phyloP scores from a whole-genome alignment of 352 stramenopile genomes.

The Globisporangium radiosum region DNA sequence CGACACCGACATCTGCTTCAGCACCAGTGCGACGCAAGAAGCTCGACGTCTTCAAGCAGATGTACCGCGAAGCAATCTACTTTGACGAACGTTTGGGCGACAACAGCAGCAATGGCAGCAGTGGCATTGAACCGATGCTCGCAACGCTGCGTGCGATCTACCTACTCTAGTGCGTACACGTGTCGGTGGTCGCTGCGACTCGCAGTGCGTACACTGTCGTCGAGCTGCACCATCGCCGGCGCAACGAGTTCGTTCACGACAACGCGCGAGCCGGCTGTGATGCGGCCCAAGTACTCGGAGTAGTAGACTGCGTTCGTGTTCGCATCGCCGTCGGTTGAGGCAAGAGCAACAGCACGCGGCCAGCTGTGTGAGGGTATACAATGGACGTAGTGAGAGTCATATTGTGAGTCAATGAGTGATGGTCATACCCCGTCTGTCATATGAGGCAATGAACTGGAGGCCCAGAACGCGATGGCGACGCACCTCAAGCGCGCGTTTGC shows the following conservation, averaged over 20 bases:
- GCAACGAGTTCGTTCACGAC: slow-evolving; percentile 43
- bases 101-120: slow-evolving; percentile 9
- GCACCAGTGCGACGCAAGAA: slow-evolving; percentile 29
- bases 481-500: slow-evolving; percentile 52
- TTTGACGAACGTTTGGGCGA: slow-evolving; percentile 29
- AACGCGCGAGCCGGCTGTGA: slow-evolving; percentile 20
- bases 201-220: slow-evolving; percentile 28
- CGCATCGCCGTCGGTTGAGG: slow-evolving; percentile 20
- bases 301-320: slow-evolving; percentile 48
- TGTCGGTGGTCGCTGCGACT: slow-evolving; percentile 14
- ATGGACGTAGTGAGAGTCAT: not conserved
- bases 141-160: slow-evolving; percentile 57
- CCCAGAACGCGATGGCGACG: not conserved
- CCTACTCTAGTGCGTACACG: slow-evolving; percentile 36
- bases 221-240: slow-evolving; percentile 51
- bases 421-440: too few relatives aligned
- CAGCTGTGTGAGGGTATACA: slow-evolving; percentile 25
- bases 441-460: not conserved
- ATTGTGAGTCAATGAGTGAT: not conserved
- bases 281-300: slow-evolving; percentile 59
- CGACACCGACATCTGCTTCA: too few relatives aligned
- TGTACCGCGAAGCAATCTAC: slow-evolving; percentile 86
- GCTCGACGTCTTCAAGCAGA: slow-evolving; percentile 69
- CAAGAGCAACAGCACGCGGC: slow-evolving; percentile 45
- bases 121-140: slow-evolving; percentile 40